A percentile compares a stretch with the other conserved stretches of the same genome.
These are phyloP conservation scores for Phaseolus coccineus DNA, from an alignment of 331 rosid genomes.

Conservation along the genomic window DNA sequence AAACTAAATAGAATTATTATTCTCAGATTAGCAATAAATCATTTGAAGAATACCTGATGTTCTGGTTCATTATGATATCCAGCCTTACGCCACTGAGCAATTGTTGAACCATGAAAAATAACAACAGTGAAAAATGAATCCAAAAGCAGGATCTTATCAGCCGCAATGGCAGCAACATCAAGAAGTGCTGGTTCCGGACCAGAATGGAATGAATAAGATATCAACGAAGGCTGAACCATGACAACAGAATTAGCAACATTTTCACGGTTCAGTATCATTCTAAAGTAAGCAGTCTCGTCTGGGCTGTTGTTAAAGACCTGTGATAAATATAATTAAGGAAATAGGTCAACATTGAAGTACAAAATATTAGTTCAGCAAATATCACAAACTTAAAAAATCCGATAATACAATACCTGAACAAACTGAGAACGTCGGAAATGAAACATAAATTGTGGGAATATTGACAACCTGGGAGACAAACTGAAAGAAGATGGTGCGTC, in stretches of 20 bases:
- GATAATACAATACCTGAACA: constrained; percentile 72
- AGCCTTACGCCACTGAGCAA: constrained; percentile 98
- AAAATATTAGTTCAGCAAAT: constrained; percentile 38
- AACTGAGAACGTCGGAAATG: constrained; percentile 96
- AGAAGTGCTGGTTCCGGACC: constrained; percentile 96
- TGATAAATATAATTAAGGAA: constrained; percentile 25
- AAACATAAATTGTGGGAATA: constrained; percentile 96
- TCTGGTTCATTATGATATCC: constrained; percentile 88
- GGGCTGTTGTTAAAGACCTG: constrained; percentile 99
- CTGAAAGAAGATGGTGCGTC: constrained; percentile 89
- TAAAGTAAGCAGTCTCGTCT: constrained; percentile 95
- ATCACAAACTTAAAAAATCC: constrained; percentile 33
- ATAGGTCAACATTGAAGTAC: not conserved
- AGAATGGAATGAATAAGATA: constrained; percentile 89
- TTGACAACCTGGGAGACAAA: constrained; percentile 94
- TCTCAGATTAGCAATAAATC: constrained; percentile 21
- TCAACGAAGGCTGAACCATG: constrained; percentile 97
- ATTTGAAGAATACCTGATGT: constrained; percentile 74
- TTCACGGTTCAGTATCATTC: constrained; percentile 96
- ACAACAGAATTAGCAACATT: constrained; percentile 94
- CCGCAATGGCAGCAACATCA: constrained; percentile 95
- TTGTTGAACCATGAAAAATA: constrained; percentile 94
- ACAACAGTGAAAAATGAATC: constrained; percentile 89
- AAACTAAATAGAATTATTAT: not conserved
- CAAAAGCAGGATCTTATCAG: constrained; percentile 88